Conservation (phyloP, 1,284 basidiomycete genomes). For the Ustilago bromivora region DNA sequence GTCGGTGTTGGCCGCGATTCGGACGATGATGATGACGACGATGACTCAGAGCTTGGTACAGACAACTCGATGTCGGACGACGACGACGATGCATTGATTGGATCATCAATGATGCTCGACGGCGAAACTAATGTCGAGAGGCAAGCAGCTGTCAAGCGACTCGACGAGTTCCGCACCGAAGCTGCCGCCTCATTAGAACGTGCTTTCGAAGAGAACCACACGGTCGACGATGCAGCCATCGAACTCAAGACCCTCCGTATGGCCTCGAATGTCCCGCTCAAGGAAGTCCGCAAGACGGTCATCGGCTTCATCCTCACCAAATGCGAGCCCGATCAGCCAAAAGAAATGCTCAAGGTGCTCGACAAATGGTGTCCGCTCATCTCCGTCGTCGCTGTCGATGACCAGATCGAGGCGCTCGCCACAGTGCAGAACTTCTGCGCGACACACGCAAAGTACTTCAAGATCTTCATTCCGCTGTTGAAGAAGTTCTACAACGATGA, state of each 20-base stretch:
- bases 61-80: conserved; percentile 35
- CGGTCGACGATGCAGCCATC: conserved; percentile 88
- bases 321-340: conserved; percentile 56
- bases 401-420: conserved; percentile 69
- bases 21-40: conserved; percentile 42
- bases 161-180: conserved; percentile 80
- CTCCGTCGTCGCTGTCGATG: conserved; percentile 67
- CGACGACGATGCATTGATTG: conserved; percentile 38
- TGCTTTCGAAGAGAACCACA: conserved; percentile 89
- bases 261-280: conserved; percentile 87
- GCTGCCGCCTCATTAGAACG: conserved; percentile 84
- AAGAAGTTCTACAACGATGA: conserved; percentile 71
- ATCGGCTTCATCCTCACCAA: conserved; percentile 72
- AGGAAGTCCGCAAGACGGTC: conserved; percentile 82
- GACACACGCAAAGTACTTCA: conserved; percentile 48
- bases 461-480: conserved; percentile 70
- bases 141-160: conserved; percentile 51
- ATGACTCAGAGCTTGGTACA: conserved; percentile 29
- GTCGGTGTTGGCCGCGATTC: conserved; percentile 56
- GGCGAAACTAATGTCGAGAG: conserved; percentile 60
- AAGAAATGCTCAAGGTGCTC: conserved; percentile 60
- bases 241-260: conserved; percentile 93
- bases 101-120: conserved; percentile 59
- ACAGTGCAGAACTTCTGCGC: conserved; percentile 60
- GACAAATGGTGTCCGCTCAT: conserved; percentile 70